These are phyloP conservation scores for Mortierella alpina DNA, from an alignment of 192 early-diverging fungal species.

Conservation along the genomic window DNA sequence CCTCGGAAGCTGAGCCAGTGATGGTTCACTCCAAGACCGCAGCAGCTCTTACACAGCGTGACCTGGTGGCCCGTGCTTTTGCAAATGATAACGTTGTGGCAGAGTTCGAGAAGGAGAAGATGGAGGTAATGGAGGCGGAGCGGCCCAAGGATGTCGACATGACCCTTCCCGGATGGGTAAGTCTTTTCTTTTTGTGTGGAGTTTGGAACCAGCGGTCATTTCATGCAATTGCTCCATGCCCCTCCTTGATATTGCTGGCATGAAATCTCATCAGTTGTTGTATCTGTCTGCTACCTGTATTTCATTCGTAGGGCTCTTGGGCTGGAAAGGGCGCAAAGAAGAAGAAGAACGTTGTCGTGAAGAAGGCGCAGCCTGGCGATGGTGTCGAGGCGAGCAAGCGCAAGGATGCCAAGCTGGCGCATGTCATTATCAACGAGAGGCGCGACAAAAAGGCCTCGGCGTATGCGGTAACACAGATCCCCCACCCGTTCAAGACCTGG, in stretches of 20 bases:
- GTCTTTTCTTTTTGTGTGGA: constrained; percentile 5
- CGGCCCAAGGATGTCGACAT: constrained; percentile 82
- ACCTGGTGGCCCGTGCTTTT: constrained; percentile 94
- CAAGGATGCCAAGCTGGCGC: constrained; percentile 76
- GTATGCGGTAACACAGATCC: constrained; percentile 78
- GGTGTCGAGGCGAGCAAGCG: constrained; percentile 73
- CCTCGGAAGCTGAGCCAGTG: constrained; percentile 40
- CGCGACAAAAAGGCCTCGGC: constrained; percentile 81
- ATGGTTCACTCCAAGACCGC: constrained; percentile 70
- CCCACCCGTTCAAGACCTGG: constrained; percentile 84
- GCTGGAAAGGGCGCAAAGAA: constrained; percentile 69
- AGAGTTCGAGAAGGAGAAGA: constrained; percentile 93
- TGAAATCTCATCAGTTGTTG: background rate
- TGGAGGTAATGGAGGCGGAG: constrained; percentile 74
- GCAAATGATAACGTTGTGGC: constrained; percentile 89
- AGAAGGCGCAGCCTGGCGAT: constrained; percentile 65
- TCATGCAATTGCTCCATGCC: background rate
- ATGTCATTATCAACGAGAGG: constrained; percentile 97
- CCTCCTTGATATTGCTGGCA: background rate
- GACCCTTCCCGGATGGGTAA: constrained; percentile 92
- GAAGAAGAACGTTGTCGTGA: constrained; percentile 58
- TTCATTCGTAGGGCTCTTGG: constrained; percentile 75
- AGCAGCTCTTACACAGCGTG: constrained; percentile 74
- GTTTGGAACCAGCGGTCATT: background rate
- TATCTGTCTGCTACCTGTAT: background rate